Evolutionary conservation across 2,329 filamentous ascomycete species (phyloP).

Genomic region (Fusarium chaquense): DNA sequence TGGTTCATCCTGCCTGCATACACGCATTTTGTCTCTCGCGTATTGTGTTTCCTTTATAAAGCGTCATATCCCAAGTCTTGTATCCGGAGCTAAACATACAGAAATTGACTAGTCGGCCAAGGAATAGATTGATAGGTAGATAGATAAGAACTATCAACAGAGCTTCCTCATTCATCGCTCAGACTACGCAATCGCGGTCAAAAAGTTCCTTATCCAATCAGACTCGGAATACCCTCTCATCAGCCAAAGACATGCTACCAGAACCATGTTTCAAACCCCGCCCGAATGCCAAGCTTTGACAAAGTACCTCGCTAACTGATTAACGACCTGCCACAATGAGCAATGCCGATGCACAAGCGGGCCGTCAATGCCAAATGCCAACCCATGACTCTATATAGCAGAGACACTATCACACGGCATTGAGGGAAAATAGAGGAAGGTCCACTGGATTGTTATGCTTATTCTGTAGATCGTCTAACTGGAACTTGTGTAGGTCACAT

Average conservation of each 20-base stretch:
- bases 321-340: conserved; percentile 36
- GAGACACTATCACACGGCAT: conserved; percentile 22
- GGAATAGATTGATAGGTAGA: background rate
- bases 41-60: background rate
- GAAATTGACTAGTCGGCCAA: background rate
- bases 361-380: conserved; percentile 21
- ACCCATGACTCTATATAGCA: conserved; percentile 9
- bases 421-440: conserved; percentile 32
- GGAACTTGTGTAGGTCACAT: conserved; percentile 19
- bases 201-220: conserved; percentile 6
- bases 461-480: conserved; percentile 14
- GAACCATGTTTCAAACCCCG: conserved; percentile 17
- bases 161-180: background rate
- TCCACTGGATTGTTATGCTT: conserved; percentile 16
- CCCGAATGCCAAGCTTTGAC: conserved; percentile 29
- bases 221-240: background rate
- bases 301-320: conserved; percentile 26
- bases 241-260: background rate
- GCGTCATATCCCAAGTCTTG: background rate
- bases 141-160: background rate
- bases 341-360: conserved; percentile 36
- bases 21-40: background rate
- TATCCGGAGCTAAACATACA: background rate
- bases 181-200: conserved; percentile 3
- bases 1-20: no score